phyloP scores from a whole-genome alignment of 768 basidiomycete species.

The Vishniacozyma victoriae region DNA sequence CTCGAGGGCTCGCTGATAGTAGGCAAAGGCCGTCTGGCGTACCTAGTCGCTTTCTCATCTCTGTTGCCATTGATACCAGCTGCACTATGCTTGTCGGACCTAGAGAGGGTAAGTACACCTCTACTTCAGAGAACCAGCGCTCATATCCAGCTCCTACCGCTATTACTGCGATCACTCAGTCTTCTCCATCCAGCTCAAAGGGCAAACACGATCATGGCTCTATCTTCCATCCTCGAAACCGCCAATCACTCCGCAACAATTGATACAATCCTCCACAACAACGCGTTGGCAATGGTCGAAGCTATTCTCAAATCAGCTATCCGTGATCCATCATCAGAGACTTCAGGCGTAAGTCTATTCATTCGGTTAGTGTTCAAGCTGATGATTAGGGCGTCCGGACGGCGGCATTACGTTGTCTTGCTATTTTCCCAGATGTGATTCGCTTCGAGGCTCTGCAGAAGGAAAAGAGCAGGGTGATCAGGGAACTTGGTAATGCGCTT shows the following conservation, averaged over 20 bases:
- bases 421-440: conserved; percentile 65
- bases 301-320: conserved; percentile 62
- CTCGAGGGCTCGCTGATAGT: background rate
- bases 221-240: conserved; percentile 62
- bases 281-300: conserved; percentile 65
- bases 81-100: conserved; percentile 62
- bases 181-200: conserved; percentile 69
- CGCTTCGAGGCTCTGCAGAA: conserved; percentile 80
- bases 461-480: conserved; percentile 65
- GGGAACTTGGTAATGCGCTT: conserved; percentile 65
- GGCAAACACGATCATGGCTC: conserved; percentile 70
- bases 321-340: conserved; percentile 3
- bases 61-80: conserved; percentile 75
- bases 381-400: conserved; percentile 63
- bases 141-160: conserved; percentile 67
- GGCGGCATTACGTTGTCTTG: conserved; percentile 69
- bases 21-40: conserved; percentile 53
- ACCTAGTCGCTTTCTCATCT: conserved; percentile 75
- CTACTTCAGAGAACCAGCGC: background rate
- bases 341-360: conserved; percentile 24
- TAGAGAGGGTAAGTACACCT: conserved; percentile 51
- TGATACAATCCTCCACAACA: conserved; percentile 55
- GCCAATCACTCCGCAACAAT: conserved; percentile 48
- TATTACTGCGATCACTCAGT: conserved; percentile 77
- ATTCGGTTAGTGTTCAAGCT: background rate